Conservation (phyloP, 2,329 filamentous ascomycete genomes). For the Cercospora brassicicola region DNA sequence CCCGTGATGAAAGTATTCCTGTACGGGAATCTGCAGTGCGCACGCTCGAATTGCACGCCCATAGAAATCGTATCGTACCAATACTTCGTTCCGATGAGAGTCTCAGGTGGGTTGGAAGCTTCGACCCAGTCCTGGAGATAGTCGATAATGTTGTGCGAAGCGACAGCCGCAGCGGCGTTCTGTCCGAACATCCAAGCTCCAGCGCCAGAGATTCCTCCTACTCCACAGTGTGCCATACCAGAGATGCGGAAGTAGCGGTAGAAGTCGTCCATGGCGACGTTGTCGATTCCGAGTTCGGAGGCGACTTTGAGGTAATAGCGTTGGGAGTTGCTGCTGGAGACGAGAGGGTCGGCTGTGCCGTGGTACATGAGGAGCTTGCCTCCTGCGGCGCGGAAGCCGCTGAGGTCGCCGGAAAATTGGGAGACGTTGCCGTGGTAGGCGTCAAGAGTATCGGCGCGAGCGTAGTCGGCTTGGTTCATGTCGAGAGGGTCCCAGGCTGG, state of each 20-base stretch:
- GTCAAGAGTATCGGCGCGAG: constrained; percentile 40
- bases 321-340: constrained; percentile 48
- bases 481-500: constrained; percentile 44
- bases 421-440: constrained; percentile 47
- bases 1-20: constrained; percentile 39
- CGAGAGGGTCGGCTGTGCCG: constrained; percentile 48
- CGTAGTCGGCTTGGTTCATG: constrained; percentile 46
- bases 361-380: constrained; percentile 49
- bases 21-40: constrained; percentile 46
- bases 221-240: constrained; percentile 56
- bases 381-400: constrained; percentile 43
- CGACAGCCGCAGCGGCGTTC: constrained; percentile 30
- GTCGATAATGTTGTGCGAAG: constrained; percentile 50
- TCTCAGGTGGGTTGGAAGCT: constrained; percentile 35
- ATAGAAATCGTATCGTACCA: constrained; percentile 43
- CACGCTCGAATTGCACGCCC: constrained; percentile 49
- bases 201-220: constrained; percentile 43
- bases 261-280: constrained; percentile 43
- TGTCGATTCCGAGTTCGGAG: constrained; percentile 41
- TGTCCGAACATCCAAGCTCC: constrained; percentile 48
- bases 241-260: constrained; percentile 54
- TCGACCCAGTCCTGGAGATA: constrained; percentile 46
- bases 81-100: constrained; percentile 48
- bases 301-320: constrained; percentile 53
- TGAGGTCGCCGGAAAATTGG: constrained; percentile 42